These are phyloP conservation scores for Aspergillus indologenus DNA, from an alignment of 495 filamentous ascomycete genomes.

Conservation along the genomic window DNA sequence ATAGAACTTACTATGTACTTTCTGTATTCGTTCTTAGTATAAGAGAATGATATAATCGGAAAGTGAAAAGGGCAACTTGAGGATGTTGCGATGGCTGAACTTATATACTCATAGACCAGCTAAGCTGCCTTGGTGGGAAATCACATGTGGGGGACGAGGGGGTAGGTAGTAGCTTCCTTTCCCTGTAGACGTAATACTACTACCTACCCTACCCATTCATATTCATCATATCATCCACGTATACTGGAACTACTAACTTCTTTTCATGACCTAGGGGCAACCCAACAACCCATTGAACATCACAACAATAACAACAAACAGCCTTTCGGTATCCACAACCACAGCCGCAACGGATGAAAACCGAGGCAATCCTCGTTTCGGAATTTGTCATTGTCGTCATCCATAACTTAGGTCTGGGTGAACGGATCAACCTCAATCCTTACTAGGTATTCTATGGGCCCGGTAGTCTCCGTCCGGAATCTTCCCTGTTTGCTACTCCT, in stretches of 20 bases:
- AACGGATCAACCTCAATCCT: neutral
- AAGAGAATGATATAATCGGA: too few species aligned
- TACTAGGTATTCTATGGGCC: neutral
- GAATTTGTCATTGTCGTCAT: neutral
- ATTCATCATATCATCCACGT: too few species aligned
- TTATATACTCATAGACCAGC: neutral
- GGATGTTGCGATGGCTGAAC: too few species aligned
- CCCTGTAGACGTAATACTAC: neutral
- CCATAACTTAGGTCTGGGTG: too few species aligned
- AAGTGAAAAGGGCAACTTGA: neutral
- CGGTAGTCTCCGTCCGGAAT: neutral
- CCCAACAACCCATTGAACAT: neutral
- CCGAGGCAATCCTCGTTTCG: neutral
- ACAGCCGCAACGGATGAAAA: neutral
- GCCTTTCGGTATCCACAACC: too few species aligned
- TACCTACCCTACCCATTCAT: too few species aligned
- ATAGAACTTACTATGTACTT: too few species aligned
- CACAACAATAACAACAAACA: neutral
- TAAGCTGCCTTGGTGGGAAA: neutral
- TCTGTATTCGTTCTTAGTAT: too few species aligned
- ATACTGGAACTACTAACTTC: too few species aligned
- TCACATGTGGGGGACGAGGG: slow-evolving; percentile 20
- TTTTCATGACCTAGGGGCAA: neutral
- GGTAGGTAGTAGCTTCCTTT: neutral
- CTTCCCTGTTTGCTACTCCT: neutral